Evolutionary conservation across 768 basidiomycete genomes (phyloP).

Genomic region (Clavulina sp.): DNA sequence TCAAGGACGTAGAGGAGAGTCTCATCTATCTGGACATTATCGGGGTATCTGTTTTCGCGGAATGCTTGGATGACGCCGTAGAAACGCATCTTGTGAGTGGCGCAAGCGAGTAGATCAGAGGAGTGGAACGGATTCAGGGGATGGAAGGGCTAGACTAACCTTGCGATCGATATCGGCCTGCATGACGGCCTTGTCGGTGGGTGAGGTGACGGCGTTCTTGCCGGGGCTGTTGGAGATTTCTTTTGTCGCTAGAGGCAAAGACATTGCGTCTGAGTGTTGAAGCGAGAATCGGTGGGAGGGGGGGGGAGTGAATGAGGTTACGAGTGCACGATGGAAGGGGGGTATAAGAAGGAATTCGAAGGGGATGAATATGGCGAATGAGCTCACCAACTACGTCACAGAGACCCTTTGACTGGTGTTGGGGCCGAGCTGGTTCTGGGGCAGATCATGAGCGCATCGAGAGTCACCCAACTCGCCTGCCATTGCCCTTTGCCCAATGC

Average conservation of each 20-base stretch:
- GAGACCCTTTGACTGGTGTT: too few species aligned
- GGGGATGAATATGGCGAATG: too few species aligned
- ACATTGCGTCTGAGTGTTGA: constrained; percentile 26
- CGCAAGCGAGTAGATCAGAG: constrained; percentile 14
- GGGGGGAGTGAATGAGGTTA: too few species aligned
- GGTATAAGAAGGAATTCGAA: too few species aligned
- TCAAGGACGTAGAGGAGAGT: constrained; percentile 49
- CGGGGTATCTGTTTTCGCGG: constrained; percentile 57
- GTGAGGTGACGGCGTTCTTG: constrained; percentile 29
- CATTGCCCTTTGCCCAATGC: too few species aligned
- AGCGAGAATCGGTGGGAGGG: too few species aligned
- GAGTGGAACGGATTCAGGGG: neutral
- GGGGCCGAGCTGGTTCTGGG: too few species aligned
- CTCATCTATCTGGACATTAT: constrained; percentile 63
- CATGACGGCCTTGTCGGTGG: constrained; percentile 40
- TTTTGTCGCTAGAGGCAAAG: constrained; percentile 43
- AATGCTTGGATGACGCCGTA: constrained; percentile 73
- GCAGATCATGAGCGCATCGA: too few species aligned
- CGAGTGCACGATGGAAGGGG: too few species aligned
- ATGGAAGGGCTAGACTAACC: constrained; percentile 18
- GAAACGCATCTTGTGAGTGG: constrained; percentile 33
- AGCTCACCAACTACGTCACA: too few species aligned
- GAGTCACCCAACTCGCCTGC: too few species aligned
- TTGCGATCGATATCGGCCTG: constrained; percentile 72
- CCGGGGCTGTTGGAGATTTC: constrained; percentile 42